Evolutionary conservation across 192 early-diverging fungal genomes (phyloP).

Genomic region (Coemansia sp.): DNA sequence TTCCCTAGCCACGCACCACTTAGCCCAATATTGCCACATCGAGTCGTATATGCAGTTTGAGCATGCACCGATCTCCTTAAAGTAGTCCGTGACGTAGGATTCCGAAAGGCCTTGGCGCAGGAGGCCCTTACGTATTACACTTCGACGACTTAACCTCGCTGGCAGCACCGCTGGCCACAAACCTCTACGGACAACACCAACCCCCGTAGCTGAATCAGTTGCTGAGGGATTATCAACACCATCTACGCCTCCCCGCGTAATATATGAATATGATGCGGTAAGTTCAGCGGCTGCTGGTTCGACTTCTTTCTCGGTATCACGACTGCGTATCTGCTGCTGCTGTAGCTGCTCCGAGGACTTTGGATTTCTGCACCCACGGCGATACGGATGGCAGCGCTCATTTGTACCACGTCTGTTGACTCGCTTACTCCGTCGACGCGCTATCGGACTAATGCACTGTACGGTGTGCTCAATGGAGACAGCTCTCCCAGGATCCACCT

Average conservation of each 20-base stretch:
- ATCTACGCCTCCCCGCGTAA: too few relatives aligned
- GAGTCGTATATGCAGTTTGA: neutral
- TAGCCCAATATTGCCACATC: neutral
- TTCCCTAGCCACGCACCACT: neutral
- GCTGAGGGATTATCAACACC: neutral
- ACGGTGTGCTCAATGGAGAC: too few relatives aligned
- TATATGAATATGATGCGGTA: too few relatives aligned
- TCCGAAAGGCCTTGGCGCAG: neutral
- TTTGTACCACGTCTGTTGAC: too few relatives aligned
- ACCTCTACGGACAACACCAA: too few relatives aligned
- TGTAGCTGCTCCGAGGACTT: neutral
- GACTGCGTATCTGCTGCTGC: neutral
- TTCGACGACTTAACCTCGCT: neutral
- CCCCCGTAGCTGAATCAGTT: too few relatives aligned
- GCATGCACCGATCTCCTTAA: neutral
- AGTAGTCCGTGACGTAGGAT: neutral
- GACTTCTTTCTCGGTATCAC: neutral
- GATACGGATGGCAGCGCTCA: too few relatives aligned
- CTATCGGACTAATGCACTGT: too few relatives aligned
- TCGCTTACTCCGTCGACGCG: too few relatives aligned
- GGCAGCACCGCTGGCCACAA: too few relatives aligned
- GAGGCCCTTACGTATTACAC: neutral
- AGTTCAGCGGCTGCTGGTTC: neutral
- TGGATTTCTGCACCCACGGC: too few relatives aligned
- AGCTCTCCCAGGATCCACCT: too few relatives aligned